Evolutionary conservation across 1,284 basidiomycete genomes (phyloP).

Genomic region (Sutorius eximius): DNA sequence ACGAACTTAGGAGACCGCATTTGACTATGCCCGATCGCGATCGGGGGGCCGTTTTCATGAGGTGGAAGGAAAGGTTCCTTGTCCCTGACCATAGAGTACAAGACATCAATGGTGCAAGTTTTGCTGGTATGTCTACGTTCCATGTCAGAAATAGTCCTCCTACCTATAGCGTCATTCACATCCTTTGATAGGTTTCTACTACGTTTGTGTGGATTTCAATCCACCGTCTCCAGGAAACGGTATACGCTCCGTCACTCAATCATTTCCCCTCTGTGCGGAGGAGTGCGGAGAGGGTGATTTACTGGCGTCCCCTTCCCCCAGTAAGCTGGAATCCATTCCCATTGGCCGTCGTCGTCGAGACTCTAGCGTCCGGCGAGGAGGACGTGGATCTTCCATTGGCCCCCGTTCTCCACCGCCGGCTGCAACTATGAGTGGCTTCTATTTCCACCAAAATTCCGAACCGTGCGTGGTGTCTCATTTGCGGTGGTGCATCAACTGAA

Average conservation of each 20-base stretch:
- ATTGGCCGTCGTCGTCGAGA: constrained; percentile 44
- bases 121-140: constrained; percentile 67
- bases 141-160: neutral
- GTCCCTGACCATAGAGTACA: constrained; percentile 92
- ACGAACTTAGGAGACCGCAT: constrained; percentile 72
- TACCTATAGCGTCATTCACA: neutral
- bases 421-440: constrained; percentile 86
- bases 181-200: constrained; percentile 71
- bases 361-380: constrained; percentile 43
- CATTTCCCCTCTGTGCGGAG: constrained; percentile 36
- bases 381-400: constrained; percentile 41
- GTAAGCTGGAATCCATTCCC: constrained; percentile 38
- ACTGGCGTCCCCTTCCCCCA: constrained; percentile 24
- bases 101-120: constrained; percentile 94
- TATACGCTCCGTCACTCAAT: constrained; percentile 31
- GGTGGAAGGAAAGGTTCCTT: constrained; percentile 96
- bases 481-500: constrained; percentile 12
- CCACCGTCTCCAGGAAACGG: constrained; percentile 46
- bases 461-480: constrained; percentile 55
- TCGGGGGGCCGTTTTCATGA: constrained; percentile 84
- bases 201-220: constrained; percentile 79
- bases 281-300: constrained; percentile 28
- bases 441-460: constrained; percentile 90
- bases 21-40: constrained; percentile 74
- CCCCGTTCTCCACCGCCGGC: constrained; percentile 45